Evolutionary conservation across 1,139 yeast genomes (phyloP).

Genomic region (Saccharomycopsis hybrid): DNA sequence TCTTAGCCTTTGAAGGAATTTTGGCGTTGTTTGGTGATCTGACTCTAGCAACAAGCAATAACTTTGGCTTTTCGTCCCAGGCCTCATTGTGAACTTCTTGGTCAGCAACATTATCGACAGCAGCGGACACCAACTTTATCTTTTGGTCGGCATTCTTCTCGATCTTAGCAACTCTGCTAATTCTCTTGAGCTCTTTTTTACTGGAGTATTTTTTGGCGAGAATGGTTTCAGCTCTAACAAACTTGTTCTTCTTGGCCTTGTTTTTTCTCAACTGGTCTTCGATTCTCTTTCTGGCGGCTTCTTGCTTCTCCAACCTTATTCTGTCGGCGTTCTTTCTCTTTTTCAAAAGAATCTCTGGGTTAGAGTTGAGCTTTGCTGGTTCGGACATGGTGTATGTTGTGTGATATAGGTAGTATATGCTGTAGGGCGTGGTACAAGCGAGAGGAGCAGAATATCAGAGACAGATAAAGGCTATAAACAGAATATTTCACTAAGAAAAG

Average conservation of each 20-base stretch:
- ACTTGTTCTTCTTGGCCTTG: constrained; percentile 41
- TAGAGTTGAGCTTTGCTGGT: constrained; percentile 43
- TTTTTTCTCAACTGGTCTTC: constrained; percentile 38
- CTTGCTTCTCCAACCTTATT: constrained; percentile 60
- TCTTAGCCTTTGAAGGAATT: constrained; percentile 60
- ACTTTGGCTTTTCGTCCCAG: constrained; percentile 39
- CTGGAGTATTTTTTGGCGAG: constrained; percentile 60
- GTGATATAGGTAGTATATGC: too few relatives aligned
- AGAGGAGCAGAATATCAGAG: too few relatives aligned
- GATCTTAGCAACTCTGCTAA: constrained; percentile 50
- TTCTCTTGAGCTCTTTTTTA: constrained; percentile 60
- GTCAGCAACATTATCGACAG: constrained; percentile 30
- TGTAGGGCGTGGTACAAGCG: too few relatives aligned
- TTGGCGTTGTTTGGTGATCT: constrained; percentile 51
- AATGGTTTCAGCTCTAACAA: constrained; percentile 66
- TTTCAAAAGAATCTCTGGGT: constrained; percentile 69
- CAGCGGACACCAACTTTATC: constrained; percentile 18
- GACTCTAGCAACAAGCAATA: constrained; percentile 61
- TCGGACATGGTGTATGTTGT: constrained; percentile 4
- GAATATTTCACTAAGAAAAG: too few relatives aligned
- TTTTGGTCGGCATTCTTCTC: constrained; percentile 29
- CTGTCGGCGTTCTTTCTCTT: constrained; percentile 75
- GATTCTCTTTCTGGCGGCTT: constrained; percentile 34
- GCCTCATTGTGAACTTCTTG: constrained; percentile 30
- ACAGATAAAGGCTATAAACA: too few relatives aligned